These are phyloP conservation scores for Rhazya stricta DNA, from an alignment of 257 asterid species.

Conservation along the genomic window DNA sequence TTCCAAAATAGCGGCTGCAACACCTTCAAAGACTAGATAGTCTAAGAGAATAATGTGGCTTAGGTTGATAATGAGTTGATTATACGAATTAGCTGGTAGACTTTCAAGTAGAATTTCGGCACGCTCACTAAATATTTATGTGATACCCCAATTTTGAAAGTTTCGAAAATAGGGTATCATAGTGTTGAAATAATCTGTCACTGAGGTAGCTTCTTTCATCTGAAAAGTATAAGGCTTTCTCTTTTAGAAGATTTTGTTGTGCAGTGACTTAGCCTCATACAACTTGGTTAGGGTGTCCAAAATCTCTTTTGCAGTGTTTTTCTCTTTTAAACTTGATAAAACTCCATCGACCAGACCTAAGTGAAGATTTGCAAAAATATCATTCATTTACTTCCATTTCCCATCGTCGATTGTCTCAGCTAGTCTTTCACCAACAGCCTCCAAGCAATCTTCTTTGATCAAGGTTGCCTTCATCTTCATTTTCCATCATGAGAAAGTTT, in stretches of 20 bases:
- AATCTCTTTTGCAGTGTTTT: neutral
- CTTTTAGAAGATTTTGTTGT: constrained; percentile 5
- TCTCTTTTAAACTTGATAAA: neutral
- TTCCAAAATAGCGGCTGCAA: neutral
- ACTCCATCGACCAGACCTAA: neutral
- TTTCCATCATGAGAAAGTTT: neutral
- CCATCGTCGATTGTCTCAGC: neutral
- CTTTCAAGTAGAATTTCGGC: constrained; percentile 1
- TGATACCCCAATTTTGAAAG: neutral
- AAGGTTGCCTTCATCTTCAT: neutral
- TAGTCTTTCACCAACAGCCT: neutral
- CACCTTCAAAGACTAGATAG: neutral
- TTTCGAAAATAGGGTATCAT: neutral
- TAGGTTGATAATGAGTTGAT: neutral
- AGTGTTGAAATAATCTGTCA: neutral
- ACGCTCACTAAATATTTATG: neutral
- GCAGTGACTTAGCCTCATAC: constrained; percentile 7
- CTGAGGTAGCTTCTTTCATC: neutral
- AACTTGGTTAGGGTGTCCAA: neutral
- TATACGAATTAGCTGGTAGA: neutral
- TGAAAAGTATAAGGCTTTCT: no score
- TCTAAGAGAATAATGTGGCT: neutral
- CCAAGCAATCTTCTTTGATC: neutral
- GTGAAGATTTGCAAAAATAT: neutral
- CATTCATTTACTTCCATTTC: neutral